Base-by-base conservation (phyloP, 192 early-diverging fungal genomes). In the Backusella luteola region DNA sequence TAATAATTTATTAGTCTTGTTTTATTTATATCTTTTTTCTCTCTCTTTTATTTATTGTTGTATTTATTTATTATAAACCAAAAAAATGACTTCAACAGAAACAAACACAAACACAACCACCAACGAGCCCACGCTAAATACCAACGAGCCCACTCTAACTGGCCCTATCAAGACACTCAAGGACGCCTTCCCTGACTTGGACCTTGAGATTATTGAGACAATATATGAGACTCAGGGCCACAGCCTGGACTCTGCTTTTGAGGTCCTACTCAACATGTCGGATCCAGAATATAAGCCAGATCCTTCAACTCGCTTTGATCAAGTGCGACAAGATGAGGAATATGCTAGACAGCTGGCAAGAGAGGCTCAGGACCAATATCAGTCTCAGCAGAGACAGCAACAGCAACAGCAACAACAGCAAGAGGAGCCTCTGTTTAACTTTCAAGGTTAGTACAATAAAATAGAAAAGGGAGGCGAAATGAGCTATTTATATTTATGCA, bases 281-380 rank as follows among this genome's bases (percentile, higher is more conserved):
- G 87, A 89, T 73, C 87, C 87, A 59, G 80, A 80, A 15, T 89
- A 85, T 66, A 82, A 83, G 67, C 75, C 85, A 42, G 81, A 81
- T 15, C 75, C 72, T 6, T 9, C 29, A 44, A 36, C 8, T 8
- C 34, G 23, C 15, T 74, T 80, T 49, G 80, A 86, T n/a, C 87
- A 89, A 68, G 38, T 89, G 44, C 73, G 77, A 39, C 75, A 75
- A 14, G 87, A 89, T 39, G 87, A 89, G 67, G 87, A 87, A 68
- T 84, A 82, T 72, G 87, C 87, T 36, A 79, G 86, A 23, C 82
- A 76, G 29, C 63, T 89, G 49, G 86, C 85, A 0, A 68, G 82
- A n/a, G 86, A 87, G 73, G 85, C 80, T 59, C 83, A 87, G 12
- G 44, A 71, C 42, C 73, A 87, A 78, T 19, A 63, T 19, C 53